Evolutionary conservation across 176 grass and related monocot species (phyloP).

Genomic region (Canna indica): DNA sequence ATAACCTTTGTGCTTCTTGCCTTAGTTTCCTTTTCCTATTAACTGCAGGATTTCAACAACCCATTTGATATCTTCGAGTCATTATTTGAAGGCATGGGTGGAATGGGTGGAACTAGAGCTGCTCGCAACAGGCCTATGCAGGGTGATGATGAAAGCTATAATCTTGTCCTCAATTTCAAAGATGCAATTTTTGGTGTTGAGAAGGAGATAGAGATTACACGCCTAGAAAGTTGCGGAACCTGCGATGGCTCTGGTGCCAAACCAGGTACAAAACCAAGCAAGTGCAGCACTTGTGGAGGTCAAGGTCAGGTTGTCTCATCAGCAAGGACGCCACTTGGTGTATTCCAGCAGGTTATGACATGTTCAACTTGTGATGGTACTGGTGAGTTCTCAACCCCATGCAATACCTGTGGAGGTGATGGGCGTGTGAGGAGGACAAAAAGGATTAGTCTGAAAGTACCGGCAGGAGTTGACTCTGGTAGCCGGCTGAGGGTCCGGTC

Average conservation of each 20-base stretch:
- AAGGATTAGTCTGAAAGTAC: constrained; percentile 92
- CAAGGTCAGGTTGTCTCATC: constrained; percentile 92
- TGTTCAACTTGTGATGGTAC: constrained; percentile 84
- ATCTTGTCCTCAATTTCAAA: constrained; percentile 89
- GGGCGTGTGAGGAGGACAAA: constrained; percentile 81
- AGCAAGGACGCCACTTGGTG: constrained; percentile 78
- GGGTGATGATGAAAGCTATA: constrained; percentile 87
- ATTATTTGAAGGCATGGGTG: constrained; percentile 85
- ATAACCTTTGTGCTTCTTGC: neutral
- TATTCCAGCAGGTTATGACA: constrained; percentile 93
- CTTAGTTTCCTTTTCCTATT: neutral
- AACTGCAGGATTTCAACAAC: constrained; percentile 75
- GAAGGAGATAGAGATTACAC: constrained; percentile 89
- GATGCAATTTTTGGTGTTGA: constrained; percentile 89
- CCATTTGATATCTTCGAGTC: constrained; percentile 96
- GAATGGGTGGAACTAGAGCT: constrained; percentile 53
- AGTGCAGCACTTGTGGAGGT: constrained; percentile 74
- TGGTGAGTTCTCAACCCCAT: constrained; percentile 83
- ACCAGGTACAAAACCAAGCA: constrained; percentile 74
- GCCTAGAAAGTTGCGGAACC: constrained; percentile 68
- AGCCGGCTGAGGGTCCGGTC: constrained; percentile 86
- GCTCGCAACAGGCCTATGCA: constrained; percentile 90
- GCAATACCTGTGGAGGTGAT: constrained; percentile 75
- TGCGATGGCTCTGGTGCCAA: constrained; percentile 84
- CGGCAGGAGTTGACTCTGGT: constrained; percentile 90